A percentile compares a stretch with the other conserved stretches of the same genome.
These are phyloP conservation scores for Colletotrichum nymphaeae DNA, from an alignment of 2,329 filamentous ascomycete species.

Conservation along the genomic window DNA sequence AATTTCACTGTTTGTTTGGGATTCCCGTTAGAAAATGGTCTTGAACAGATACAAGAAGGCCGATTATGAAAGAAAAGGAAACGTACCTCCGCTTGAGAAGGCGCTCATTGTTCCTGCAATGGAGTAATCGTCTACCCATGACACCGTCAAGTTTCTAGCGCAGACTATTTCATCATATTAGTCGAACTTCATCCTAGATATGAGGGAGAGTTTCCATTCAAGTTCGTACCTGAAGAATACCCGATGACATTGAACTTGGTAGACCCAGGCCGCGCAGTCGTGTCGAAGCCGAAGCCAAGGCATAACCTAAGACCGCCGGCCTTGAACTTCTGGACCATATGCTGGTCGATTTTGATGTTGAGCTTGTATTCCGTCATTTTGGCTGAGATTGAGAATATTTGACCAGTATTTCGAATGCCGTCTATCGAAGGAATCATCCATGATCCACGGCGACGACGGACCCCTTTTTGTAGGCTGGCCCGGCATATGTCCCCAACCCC, in stretches of 20 bases:
- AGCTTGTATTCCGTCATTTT: constrained; percentile 7
- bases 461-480: neutral
- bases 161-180: neutral
- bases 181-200: neutral
- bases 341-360: neutral
- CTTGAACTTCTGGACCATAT: neutral
- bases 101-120: constrained; percentile 8
- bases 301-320: constrained; percentile 1
- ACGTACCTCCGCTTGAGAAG: constrained; percentile 4
- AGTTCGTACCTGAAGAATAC: neutral
- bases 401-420: neutral
- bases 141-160: neutral
- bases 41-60: no score
- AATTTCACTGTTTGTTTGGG: neutral
- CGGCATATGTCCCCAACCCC: neutral
- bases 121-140: neutral
- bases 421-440: neutral
- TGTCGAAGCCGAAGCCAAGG: constrained; percentile 9
- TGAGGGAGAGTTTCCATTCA: neutral
- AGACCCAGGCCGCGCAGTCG: constrained; percentile 1
- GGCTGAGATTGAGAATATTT: neutral
- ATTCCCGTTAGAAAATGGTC: no score
- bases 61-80: no score
- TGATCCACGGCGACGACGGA: neutral
- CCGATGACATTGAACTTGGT: constrained; percentile 15